Percentiles rank a stretch among this genome's conserved stretches.
Conservation (phyloP, 2,329 filamentous ascomycete species). For the Penicillium fuscoglaucum region DNA sequence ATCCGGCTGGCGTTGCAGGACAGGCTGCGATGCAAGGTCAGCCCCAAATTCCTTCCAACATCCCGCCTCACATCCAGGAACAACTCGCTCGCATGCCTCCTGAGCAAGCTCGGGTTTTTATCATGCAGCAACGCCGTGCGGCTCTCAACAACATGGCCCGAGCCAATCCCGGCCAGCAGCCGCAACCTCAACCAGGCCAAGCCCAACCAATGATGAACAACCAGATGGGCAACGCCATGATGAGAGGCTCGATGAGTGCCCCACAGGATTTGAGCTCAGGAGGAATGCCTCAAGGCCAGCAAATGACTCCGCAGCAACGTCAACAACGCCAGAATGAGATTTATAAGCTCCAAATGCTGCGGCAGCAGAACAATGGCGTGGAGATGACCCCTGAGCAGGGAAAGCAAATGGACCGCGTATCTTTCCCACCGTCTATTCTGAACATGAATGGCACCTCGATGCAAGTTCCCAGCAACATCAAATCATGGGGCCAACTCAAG, state of each 20-base stretch:
- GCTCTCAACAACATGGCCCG: constrained; percentile 36
- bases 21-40: constrained; percentile 37
- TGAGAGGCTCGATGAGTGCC: constrained; percentile 37
- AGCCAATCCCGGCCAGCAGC: constrained; percentile 33
- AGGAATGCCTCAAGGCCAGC: constrained; percentile 31
- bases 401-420: constrained; percentile 45
- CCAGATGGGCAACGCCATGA: constrained; percentile 36
- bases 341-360: constrained; percentile 35
- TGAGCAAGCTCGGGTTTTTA: constrained; percentile 36
- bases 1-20: constrained; percentile 29
- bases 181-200: constrained; percentile 36
- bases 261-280: constrained; percentile 36
- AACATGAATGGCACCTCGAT: constrained; percentile 31
- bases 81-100: constrained; percentile 38
- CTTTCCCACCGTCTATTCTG: constrained; percentile 41
- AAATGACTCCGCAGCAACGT: constrained; percentile 37
- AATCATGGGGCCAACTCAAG: constrained; percentile 59
- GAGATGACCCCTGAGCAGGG: constrained; percentile 44
- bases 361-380: constrained; percentile 34
- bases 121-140: constrained; percentile 38
- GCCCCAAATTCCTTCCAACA: constrained; percentile 34
- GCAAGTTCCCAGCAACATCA: constrained; percentile 52
- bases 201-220: constrained; percentile 33
- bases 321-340: constrained; percentile 36
- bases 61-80: constrained; percentile 39